These are phyloP conservation scores for Fusarium nematophilum DNA, from an alignment of 2,329 filamentous ascomycete genomes.

Conservation along the genomic window DNA sequence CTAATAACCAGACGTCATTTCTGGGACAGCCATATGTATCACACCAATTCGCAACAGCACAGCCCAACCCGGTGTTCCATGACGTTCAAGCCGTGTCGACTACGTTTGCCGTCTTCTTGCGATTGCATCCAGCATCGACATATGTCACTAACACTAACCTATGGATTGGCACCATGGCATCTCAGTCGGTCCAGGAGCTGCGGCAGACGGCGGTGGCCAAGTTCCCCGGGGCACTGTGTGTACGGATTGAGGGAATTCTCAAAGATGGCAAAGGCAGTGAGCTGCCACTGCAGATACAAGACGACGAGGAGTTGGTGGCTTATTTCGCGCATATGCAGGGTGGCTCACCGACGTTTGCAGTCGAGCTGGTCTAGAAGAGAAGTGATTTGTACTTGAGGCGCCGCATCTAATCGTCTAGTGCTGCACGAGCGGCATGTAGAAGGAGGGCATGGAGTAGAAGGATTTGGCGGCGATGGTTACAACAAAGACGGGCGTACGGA, in stretches of 20 bases:
- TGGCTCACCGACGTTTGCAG: conserved; percentile 56
- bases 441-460: neutral
- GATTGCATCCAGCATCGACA: conserved; percentile 73
- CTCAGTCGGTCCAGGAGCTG: conserved; percentile 70
- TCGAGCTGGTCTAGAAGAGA: conserved; percentile 51
- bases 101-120: conserved; percentile 72
- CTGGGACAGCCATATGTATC: conserved; percentile 48
- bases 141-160: conserved; percentile 62
- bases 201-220: conserved; percentile 70
- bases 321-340: conserved; percentile 74
- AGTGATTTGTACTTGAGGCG: conserved; percentile 23
- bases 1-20: conserved; percentile 53
- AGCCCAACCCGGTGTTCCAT: conserved; percentile 41
- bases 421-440: conserved; percentile 2
- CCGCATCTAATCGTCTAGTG: conserved; percentile 7
- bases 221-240: conserved; percentile 68
- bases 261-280: conserved; percentile 70
- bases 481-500: conserved; percentile 37
- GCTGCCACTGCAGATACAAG: conserved; percentile 72
- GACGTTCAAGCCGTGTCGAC: conserved; percentile 34
- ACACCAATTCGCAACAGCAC: conserved; percentile 43
- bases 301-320: conserved; percentile 77
- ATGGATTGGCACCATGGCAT: conserved; percentile 74
- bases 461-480: neutral
- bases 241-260: conserved; percentile 74